phyloP scores from a whole-genome alignment of 2,329 filamentous ascomycete species.

The Neopestalotiopsis rosae region DNA sequence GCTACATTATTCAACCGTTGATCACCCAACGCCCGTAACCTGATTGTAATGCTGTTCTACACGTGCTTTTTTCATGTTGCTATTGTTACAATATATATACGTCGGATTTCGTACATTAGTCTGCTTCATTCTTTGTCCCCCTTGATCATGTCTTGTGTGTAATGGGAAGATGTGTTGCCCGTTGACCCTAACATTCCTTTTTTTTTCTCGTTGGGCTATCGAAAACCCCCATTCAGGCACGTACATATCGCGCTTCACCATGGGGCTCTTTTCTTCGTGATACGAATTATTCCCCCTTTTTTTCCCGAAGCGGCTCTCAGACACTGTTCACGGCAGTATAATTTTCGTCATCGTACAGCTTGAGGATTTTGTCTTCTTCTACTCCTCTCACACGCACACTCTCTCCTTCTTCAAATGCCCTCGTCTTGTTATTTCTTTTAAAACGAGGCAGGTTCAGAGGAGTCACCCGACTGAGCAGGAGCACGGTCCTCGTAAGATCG shows the following conservation, averaged over 20 bases:
- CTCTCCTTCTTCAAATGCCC: too few relatives aligned
- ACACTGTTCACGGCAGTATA: not conserved
- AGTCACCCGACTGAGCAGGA: too few relatives aligned
- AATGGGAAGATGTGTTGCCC: not conserved
- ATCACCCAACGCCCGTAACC: conserved; percentile 1
- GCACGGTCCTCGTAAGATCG: too few relatives aligned
- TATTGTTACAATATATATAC: not conserved
- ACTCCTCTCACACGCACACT: too few relatives aligned
- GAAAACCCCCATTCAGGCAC: not conserved
- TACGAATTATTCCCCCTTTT: not conserved
- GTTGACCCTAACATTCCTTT: not conserved
- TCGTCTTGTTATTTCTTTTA: not conserved
- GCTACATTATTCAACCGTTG: not conserved
- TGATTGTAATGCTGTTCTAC: conserved; percentile 2
- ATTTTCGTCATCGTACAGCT: not conserved
- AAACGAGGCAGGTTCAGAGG: not conserved
- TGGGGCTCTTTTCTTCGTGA: not conserved
- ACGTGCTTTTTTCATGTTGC: not conserved
- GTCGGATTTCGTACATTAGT: not conserved
- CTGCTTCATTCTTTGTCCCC: not conserved
- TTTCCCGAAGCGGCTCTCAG: not conserved
- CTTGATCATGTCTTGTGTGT: not conserved
- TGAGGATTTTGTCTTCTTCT: not conserved
- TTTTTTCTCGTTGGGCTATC: not conserved
- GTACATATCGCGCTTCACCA: not conserved